Percentiles rank a stretch among this genome's conserved stretches.
Conservation (phyloP, 1,284 basidiomycete genomes). For the Ganoderma lucidum region DNA sequence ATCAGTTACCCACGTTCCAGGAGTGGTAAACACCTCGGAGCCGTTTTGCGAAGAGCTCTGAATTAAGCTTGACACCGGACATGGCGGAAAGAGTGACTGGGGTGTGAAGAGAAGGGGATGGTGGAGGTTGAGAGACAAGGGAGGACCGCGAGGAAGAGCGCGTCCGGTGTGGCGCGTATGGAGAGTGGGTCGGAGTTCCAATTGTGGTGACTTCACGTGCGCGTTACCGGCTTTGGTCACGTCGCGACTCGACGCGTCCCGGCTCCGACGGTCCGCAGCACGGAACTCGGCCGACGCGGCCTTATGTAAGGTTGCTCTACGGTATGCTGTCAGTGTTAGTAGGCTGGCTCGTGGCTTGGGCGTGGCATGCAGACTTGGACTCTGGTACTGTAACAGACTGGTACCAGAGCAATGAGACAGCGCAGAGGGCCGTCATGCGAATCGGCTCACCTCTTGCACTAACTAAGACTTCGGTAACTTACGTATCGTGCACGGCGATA, state of each 20-base stretch:
- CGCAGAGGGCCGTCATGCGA: no score
- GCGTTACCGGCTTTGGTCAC: conserved; percentile 22
- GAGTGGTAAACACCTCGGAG: conserved; percentile 72
- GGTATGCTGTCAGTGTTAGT: neutral
- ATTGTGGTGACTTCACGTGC: conserved; percentile 27
- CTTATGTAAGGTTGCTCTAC: neutral
- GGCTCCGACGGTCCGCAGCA: neutral
- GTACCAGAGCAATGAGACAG: no score
- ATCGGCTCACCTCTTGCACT: no score
- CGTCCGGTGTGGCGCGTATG: conserved; percentile 37
- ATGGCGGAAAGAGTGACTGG: conserved; percentile 37
- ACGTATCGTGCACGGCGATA: no score
- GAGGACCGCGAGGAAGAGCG: conserved; percentile 32
- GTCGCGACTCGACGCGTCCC: conserved; percentile 30
- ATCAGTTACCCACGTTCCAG: conserved; percentile 71
- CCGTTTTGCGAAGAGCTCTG: conserved; percentile 67
- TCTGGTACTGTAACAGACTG: no score
- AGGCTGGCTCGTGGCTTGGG: no score
- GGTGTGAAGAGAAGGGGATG: conserved; percentile 16
- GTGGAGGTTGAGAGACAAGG: conserved; percentile 28
- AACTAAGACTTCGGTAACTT: no score
- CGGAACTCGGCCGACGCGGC: neutral
- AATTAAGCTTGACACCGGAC: conserved; percentile 56
- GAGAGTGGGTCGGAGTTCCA: conserved; percentile 28
- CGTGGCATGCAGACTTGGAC: no score